Conservation (phyloP, 2,329 filamentous ascomycete species). For the Magnaporthiopsis incrustans region DNA sequence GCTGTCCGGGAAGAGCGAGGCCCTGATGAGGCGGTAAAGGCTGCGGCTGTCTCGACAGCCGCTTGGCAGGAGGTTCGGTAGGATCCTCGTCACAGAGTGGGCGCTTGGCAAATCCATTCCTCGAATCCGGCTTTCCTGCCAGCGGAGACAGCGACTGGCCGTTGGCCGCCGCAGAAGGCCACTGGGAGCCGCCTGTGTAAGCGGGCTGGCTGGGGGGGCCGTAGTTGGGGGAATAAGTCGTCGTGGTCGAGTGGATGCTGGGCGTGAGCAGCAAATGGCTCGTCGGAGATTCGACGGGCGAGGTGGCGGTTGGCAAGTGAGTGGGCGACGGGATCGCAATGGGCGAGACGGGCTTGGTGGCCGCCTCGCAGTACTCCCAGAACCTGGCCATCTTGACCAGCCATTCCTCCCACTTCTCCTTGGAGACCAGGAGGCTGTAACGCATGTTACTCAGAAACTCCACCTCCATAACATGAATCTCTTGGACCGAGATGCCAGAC, state of each 20-base stretch:
- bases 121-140: constrained; percentile 35
- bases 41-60: constrained; percentile 16
- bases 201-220: constrained; percentile 17
- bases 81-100: constrained; percentile 38
- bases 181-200: constrained; percentile 1
- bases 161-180: constrained; percentile 19
- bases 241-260: constrained; percentile 23
- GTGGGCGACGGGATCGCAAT: constrained; percentile 30
- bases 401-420: constrained; percentile 82
- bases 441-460: constrained; percentile 98
- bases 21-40: constrained; percentile 15
- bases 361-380: constrained; percentile 71
- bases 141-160: constrained; percentile 40
- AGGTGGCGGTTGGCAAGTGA: constrained; percentile 29
- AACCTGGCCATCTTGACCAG: constrained; percentile 76
- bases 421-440: constrained; percentile 82
- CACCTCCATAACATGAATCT: constrained; percentile 99
- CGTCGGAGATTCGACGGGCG: constrained; percentile 44
- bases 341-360: constrained; percentile 36
- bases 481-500: constrained; percentile 83
- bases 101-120: constrained; percentile 38
- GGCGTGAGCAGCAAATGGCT: constrained; percentile 24
- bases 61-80: constrained; percentile 48
- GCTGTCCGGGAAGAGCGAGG: constrained; percentile 4
- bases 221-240: constrained; percentile 33